Percentiles rank a stretch among this genome's conserved stretches.
Conservation (phyloP, 1,284 basidiomycete species). For the Pseudozyma pruni region DNA sequence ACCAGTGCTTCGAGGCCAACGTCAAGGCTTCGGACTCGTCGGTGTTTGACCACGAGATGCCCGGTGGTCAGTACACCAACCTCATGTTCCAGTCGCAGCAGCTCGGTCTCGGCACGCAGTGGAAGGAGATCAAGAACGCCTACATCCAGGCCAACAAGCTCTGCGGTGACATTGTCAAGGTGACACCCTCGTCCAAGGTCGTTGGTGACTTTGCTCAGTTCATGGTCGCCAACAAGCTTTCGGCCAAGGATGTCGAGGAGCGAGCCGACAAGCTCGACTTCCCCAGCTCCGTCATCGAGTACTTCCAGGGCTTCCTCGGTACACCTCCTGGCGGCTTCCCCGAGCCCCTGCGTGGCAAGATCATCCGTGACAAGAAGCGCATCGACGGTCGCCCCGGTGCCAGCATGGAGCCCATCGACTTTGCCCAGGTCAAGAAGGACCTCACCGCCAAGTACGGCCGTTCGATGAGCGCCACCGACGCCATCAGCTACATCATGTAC, state of each 20-base stretch:
- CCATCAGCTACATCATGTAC: conserved; percentile 95
- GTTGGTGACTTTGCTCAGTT: conserved; percentile 97
- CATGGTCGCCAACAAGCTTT: conserved; percentile 95
- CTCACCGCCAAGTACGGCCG: conserved; percentile 93
- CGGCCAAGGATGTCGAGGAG: conserved; percentile 85
- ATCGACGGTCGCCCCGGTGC: conserved; percentile 94
- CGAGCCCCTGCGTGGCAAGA: conserved; percentile 87
- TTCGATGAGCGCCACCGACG: conserved; percentile 83
- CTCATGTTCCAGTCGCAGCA: conserved; percentile 94
- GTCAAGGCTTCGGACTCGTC: conserved; percentile 86
- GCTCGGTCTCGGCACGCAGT: conserved; percentile 95
- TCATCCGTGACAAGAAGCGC: conserved; percentile 92
- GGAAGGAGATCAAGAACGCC: conserved; percentile 98
- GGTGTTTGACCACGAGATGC: conserved; percentile 99
- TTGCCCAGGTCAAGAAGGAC: conserved; percentile 94
- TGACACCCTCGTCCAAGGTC: conserved; percentile 98
- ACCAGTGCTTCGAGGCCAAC: conserved; percentile 97
- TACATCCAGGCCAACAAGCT: conserved; percentile 78
- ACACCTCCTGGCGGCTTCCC: conserved; percentile 86
- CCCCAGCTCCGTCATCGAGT: conserved; percentile 76
- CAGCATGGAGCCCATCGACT: conserved; percentile 86
- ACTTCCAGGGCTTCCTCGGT: conserved; percentile 84
- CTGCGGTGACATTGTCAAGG: conserved; percentile 99
- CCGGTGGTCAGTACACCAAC: conserved; percentile 79
- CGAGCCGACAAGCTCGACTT: conserved; percentile 92